phyloP scores from a whole-genome alignment of 2,329 filamentous ascomycete genomes.

The Chalaropsis ovoidea region DNA sequence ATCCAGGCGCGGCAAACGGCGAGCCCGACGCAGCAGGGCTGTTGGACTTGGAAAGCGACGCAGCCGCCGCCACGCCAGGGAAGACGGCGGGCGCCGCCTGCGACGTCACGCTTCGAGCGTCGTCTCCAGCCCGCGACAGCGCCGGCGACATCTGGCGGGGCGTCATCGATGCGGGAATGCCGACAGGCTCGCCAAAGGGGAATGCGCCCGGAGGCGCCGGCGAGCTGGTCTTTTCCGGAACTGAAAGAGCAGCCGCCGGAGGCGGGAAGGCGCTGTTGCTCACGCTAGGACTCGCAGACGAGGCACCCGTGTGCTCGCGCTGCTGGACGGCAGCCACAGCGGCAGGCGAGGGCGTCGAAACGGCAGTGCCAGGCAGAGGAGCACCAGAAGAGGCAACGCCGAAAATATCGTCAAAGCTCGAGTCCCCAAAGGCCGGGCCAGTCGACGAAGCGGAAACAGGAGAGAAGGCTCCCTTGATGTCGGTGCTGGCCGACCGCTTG shows the following conservation, averaged over 20 bases:
- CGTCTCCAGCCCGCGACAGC: conserved; percentile 40
- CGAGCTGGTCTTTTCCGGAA: conserved; percentile 19
- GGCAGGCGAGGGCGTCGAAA: conserved; percentile 43
- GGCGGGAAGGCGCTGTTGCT: conserved; percentile 11
- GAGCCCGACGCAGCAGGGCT: conserved; percentile 20
- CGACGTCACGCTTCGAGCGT: conserved; percentile 20
- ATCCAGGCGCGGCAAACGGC: conserved; percentile 16
- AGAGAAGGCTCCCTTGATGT: conserved; percentile 46
- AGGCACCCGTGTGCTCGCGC: conserved; percentile 46
- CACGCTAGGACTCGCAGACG: conserved; percentile 36
- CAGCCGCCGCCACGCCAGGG: conserved; percentile 29
- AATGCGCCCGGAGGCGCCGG: conserved; percentile 31
- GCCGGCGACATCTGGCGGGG: conserved; percentile 70
- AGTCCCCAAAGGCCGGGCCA: conserved; percentile 44
- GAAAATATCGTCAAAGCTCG: conserved; percentile 78
- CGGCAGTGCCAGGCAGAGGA: conserved; percentile 43
- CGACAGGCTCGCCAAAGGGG: conserved; percentile 49
- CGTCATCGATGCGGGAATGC: conserved; percentile 44
- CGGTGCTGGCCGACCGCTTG: conserved; percentile 54
- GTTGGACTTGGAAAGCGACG: conserved; percentile 26
- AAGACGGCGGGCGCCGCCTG: conserved; percentile 31
- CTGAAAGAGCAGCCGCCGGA: not conserved
- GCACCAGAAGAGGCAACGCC: conserved; percentile 42
- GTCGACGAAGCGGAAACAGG: conserved; percentile 36
- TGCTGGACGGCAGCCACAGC: conserved; percentile 34